Base-by-base conservation (phyloP, 192 early-diverging fungal genomes). In the Coemansia sp. region DNA sequence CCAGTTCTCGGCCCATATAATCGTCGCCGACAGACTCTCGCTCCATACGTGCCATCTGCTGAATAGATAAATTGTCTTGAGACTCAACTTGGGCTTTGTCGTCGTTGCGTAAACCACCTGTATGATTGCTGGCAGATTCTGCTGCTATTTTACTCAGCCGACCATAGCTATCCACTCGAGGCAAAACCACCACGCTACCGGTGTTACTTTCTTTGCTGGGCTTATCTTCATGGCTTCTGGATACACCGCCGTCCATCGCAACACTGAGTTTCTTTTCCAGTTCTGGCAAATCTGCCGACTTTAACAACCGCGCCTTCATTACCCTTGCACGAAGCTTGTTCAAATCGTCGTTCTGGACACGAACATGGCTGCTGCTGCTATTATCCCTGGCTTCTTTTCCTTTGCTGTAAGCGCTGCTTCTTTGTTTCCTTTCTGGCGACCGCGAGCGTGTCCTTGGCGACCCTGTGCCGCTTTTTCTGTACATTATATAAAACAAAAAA, bases 41-140 rank as follows among this genome's bases (percentile, higher is more conserved):
- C 56, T 76, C 69, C 2, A 63, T 60, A 4, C 69, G 59, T 18
- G 73, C 67, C 71, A 68, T 84, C 58, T 77, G 65, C 22, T 11
- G 18, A 17, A 75, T 69, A 2, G 42, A 45, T 14, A 11, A 11
- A 14, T 45, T 45, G 12, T 45, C 42, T 14, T 45, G 34, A 8
- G 8, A 6, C 4, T 36, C 34, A 4, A 6, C 8, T 4, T 36
- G 4, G 8, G 34, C 34, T 6, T 36, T 8, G 34, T 8, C 34
- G 8, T 36, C 34, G n/a, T n/a, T n/a, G n/a, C n/a, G n/a, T n/a
- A n/a, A n/a, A n/a, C n/a, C n/a, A n/a, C n/a, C n/a, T n/a, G n/a
- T n/a, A n/a, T n/a, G n/a, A 6, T 36, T 36, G 34, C 34, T 14
- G 11, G 42, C 5, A 2, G 12, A 12, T 45, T 14, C 42, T 12